Conservation (phyloP, 257 asterid species). For the Nicotiana attenuata region DNA sequence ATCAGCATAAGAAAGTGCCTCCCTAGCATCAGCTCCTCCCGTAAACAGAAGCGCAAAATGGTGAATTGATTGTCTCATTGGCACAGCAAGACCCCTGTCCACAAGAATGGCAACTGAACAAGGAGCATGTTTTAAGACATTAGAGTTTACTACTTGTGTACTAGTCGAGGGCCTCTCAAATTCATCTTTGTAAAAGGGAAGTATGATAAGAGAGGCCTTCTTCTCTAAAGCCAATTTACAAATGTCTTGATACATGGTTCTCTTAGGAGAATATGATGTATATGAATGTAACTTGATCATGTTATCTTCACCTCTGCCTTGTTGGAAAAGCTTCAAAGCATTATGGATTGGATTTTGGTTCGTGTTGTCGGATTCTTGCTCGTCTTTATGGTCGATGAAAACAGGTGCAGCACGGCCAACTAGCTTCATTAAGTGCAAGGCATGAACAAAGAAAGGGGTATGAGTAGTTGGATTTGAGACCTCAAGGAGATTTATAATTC, state of each 20-base stretch:
- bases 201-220: conserved; percentile 50
- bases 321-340: conserved; percentile 45
- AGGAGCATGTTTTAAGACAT: conserved; percentile 60
- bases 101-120: conserved; percentile 72
- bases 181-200: conserved; percentile 32
- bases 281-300: conserved; percentile 32
- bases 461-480: conserved; percentile 42
- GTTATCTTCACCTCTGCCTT: conserved; percentile 25
- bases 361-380: conserved; percentile 5
- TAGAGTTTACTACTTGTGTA: conserved; percentile 11
- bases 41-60: conserved; percentile 53
- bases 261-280: conserved; percentile 46
- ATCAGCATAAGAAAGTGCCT: conserved; percentile 66
- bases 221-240: conserved; percentile 62
- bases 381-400: conserved; percentile 51
- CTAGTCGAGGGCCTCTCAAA: neutral
- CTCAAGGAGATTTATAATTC: conserved; percentile 43
- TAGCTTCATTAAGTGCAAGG: conserved; percentile 55
- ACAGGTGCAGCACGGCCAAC: conserved; percentile 54
- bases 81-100: conserved; percentile 23
- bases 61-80: conserved; percentile 15
- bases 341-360: conserved; percentile 32
- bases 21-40: conserved; percentile 83
- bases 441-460: conserved; percentile 46
- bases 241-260: conserved; percentile 66